Base-by-base conservation (phyloP, 2,329 filamentous ascomycete genomes). In the Podosphaera leucotricha region DNA sequence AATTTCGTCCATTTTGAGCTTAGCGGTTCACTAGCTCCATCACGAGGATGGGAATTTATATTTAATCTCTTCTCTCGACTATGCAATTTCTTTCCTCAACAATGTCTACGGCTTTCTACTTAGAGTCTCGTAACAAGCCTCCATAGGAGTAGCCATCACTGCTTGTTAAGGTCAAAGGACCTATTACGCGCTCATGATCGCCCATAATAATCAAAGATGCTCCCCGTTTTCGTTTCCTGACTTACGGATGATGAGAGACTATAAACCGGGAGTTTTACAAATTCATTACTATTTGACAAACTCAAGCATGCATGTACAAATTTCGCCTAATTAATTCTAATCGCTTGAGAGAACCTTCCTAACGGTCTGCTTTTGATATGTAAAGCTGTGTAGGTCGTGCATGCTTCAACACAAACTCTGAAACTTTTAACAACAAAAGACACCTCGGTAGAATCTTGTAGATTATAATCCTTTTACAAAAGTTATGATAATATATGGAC, bases 61-160 rank as follows among this genome's bases (percentile, higher is more conserved):
- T 42, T 37, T 26, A 45, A 38, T 2, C 10, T 19, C 21, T 5
- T 36, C 35, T 28, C 19, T 46, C 43, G n/a, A 24, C 38, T 43
- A 41, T 44, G 18, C 45, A 19, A n/a, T 38, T 46, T 47, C 48
- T 49, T 49, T 41, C 18, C 36, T 41, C 46, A 44, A 70, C 68
- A 87, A 82, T 83, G 77, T 83, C 75, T 10, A 73, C 68, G 76
- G 78, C 84, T 78, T 80, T 78, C 75, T 81, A 82, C 81, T 87
- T 95, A 95, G 90, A 98, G 90, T 98, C 90, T 92, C 87, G 86
- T 80, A 80, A 76, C 75, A 81, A 75, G 80, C 75, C 62, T 60
- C 57, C 51, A 53, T 51, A 47, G 53, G 54, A 58, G 56, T 60
- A 55, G 49, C 59, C 60, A 59, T 86, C 82, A 83, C 72, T 95